Evolutionary conservation across 2,329 filamentous ascomycete genomes (phyloP).

Genomic region (Penicillium sp.): DNA sequence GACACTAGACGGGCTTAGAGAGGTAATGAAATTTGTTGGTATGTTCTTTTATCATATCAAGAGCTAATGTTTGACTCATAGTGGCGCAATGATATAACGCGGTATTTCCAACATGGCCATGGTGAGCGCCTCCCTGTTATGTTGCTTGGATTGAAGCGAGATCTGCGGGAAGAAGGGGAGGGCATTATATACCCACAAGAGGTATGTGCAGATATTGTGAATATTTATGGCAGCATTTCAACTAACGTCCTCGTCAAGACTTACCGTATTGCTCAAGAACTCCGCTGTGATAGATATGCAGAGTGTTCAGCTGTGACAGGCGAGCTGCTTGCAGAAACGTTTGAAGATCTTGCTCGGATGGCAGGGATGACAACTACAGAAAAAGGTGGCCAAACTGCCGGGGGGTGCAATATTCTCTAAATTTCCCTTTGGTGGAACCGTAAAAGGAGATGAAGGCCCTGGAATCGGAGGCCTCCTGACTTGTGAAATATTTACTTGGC

Average conservation of each 20-base stretch:
- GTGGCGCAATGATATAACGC: constrained; percentile 49
- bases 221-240: constrained; percentile 24
- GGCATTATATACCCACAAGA: constrained; percentile 49
- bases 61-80: constrained; percentile 17
- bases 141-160: constrained; percentile 63
- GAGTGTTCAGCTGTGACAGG: constrained; percentile 67
- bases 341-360: constrained; percentile 64
- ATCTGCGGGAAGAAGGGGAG: constrained; percentile 55
- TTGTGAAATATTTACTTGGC: too few species aligned
- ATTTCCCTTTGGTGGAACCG: background rate
- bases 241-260: constrained; percentile 41
- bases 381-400: constrained; percentile 54
- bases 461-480: too few species aligned
- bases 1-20: constrained; percentile 54
- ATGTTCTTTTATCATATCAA: background rate
- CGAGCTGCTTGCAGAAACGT: constrained; percentile 61
- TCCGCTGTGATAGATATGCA: constrained; percentile 65
- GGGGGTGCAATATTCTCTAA: constrained; percentile 49
- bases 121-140: constrained; percentile 59
- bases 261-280: constrained; percentile 63
- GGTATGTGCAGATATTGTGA: constrained; percentile 34
- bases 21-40: constrained; percentile 20
- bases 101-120: constrained; percentile 55
- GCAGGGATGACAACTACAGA: constrained; percentile 63
- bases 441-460: background rate